A percentile compares a stretch with the other conserved stretches of the same genome.
Conservation (phyloP, 345 rosid genomes). For the Hypericum perforatum region DNA sequence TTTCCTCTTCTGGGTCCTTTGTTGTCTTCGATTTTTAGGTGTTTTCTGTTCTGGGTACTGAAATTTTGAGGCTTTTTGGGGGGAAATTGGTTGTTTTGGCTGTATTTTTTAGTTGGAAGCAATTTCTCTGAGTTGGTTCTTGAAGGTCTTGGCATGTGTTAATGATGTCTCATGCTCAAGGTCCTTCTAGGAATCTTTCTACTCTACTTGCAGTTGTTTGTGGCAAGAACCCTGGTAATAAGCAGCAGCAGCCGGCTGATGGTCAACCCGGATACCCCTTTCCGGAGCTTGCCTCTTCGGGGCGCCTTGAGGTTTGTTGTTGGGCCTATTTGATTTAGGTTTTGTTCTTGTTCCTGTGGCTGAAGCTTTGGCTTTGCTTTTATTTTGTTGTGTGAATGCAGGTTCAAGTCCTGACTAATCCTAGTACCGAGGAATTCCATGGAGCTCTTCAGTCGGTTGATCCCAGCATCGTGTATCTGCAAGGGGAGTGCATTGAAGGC, state of each 20-base stretch:
- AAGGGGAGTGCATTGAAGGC: conserved; percentile 55
- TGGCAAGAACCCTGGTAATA: conserved; percentile 36
- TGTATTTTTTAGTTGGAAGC: conserved; percentile 16
- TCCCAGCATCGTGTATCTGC: conserved; percentile 74
- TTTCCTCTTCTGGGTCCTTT: conserved; percentile 20
- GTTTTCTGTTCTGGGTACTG: conserved; percentile 9
- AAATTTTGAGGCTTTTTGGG: conserved; percentile 10
- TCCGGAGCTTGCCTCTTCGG: conserved; percentile 74
- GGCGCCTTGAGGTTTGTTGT: conserved; percentile 68
- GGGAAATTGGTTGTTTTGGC: conserved; percentile 21
- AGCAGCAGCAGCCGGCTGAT: conserved; percentile 33
- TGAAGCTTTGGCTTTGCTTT: conserved; percentile 4
- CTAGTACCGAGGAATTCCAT: conserved; percentile 59
- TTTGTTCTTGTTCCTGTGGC: conserved; percentile 2
- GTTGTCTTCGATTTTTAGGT: conserved; percentile 12
- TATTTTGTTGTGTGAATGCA: conserved; percentile 26
- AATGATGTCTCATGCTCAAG: conserved; percentile 93
- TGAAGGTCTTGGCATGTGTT: conserved; percentile 43
- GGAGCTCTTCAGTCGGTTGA: conserved; percentile 44
- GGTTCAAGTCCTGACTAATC: conserved; percentile 74
- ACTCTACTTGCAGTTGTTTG: conserved; percentile 66
- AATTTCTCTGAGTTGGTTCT: neutral
- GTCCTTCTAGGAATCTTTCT: conserved; percentile 82
- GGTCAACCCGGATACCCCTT: conserved; percentile 54
- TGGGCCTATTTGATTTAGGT: conserved; percentile 1